A percentile compares a stretch with the other conserved stretches of the same genome.
phyloP scores from a whole-genome alignment of 352 stramenopile genomes.

The Globisporangium takayamanum region DNA sequence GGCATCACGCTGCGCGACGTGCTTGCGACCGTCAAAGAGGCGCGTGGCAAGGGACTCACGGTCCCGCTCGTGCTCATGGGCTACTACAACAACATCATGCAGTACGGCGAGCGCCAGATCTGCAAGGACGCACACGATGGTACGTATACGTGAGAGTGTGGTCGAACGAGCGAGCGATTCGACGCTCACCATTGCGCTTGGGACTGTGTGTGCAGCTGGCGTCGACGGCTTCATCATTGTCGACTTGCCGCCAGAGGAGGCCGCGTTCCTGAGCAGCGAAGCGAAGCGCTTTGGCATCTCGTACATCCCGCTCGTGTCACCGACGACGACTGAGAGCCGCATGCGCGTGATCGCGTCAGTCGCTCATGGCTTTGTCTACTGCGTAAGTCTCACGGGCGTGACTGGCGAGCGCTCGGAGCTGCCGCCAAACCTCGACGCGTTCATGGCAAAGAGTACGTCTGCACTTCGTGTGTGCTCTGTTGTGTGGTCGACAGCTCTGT shows the following conservation, averaged over 20 bases:
- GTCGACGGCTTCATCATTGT: constrained; percentile 98
- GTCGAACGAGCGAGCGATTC: no score
- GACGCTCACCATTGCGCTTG: no score
- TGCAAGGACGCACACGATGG: constrained; percentile 73
- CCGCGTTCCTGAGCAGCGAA: constrained; percentile 83
- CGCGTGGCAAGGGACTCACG: constrained; percentile 87
- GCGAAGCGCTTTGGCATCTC: constrained; percentile 88
- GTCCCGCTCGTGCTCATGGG: constrained; percentile 98
- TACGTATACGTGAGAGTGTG: not conserved
- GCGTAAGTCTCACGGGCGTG: constrained; percentile 87
- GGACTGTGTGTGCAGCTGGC: constrained; percentile 41
- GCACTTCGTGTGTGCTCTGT: not conserved
- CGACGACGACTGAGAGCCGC: constrained; percentile 93
- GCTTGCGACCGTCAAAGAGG: constrained; percentile 89
- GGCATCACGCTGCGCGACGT: constrained; percentile 92
- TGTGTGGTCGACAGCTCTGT: not conserved
- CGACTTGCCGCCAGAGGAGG: constrained; percentile 96
- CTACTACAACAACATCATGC: constrained; percentile 98
- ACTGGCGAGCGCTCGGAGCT: constrained; percentile 91
- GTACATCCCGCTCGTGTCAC: constrained; percentile 96
- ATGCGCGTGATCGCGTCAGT: constrained; percentile 80
- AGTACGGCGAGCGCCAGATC: constrained; percentile 94
- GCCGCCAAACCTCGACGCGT: constrained; percentile 90
- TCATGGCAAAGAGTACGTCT: constrained; percentile 85
- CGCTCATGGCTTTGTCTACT: constrained; percentile 84